Percentiles rank a stretch among this genome's conserved stretches.
Conservation (phyloP, 2,329 filamentous ascomycete genomes). For the Neoarthrinium moseri region DNA sequence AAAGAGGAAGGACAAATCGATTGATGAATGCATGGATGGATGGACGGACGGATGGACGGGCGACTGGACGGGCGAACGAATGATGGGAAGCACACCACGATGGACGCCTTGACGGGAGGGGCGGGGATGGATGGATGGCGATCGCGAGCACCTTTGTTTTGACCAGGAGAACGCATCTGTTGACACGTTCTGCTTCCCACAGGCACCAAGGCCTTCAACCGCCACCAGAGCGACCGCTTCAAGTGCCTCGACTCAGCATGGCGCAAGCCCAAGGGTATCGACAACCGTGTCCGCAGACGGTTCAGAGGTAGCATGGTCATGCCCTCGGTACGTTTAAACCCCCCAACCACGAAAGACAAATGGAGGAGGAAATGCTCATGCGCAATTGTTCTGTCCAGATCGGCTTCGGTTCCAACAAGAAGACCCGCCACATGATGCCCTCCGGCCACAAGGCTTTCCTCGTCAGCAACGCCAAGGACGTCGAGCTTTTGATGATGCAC, state of each 20-base stretch:
- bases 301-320: constrained; percentile 96
- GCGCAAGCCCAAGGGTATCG: constrained; percentile 99
- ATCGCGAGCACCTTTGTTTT: constrained; percentile 12
- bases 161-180: constrained; percentile 21
- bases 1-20: too few relatives aligned
- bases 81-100: too few relatives aligned
- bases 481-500: constrained; percentile 99
- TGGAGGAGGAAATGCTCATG: neutral
- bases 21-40: too few relatives aligned
- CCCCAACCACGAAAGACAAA: neutral
- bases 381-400: constrained; percentile 60
- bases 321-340: constrained; percentile 80
- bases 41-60: too few relatives aligned
- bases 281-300: constrained; percentile 94
- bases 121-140: neutral
- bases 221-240: constrained; percentile 97
- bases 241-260: constrained; percentile 87
- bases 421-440: constrained; percentile 98
- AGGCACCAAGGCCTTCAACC: constrained; percentile 93
- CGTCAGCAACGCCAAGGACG: constrained; percentile 93
- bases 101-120: neutral
- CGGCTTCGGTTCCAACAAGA: constrained; percentile 98
- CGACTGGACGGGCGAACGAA: too few relatives aligned
- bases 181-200: constrained; percentile 38
- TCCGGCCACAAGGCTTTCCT: constrained; percentile 99